A percentile compares a stretch with the other conserved stretches of the same genome.
These are phyloP conservation scores for Pseudogymnoascus sp. DNA, from an alignment of 2,329 filamentous ascomycete genomes.

Conservation along the genomic window DNA sequence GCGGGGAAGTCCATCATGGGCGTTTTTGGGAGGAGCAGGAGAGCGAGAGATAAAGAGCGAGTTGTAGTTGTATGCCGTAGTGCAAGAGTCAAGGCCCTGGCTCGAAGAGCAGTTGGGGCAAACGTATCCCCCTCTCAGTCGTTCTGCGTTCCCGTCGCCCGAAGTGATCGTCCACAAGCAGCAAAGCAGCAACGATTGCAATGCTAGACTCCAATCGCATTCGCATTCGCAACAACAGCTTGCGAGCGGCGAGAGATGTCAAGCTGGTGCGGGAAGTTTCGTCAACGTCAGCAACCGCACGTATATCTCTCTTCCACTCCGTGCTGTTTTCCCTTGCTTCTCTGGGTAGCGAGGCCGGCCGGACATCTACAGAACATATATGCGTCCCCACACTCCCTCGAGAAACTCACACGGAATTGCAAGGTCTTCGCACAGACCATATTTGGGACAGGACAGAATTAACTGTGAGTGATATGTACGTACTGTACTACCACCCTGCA, in stretches of 20 bases:
- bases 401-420: neutral
- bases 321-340: neutral
- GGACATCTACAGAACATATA: constrained; percentile 6
- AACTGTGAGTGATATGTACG: neutral
- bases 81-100: neutral
- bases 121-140: neutral
- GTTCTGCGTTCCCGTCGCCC: neutral
- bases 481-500: neutral
- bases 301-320: neutral
- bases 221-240: neutral
- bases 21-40: neutral
- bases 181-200: neutral
- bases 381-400: neutral
- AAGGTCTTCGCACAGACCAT: neutral
- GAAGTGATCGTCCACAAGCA: neutral
- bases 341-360: neutral
- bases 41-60: neutral
- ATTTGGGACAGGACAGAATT: neutral
- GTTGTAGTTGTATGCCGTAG: neutral
- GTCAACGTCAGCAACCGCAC: neutral
- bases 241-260: neutral
- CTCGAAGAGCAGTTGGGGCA: neutral
- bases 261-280: neutral
- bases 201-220: neutral
- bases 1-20: neutral